Percentiles rank a stretch among this genome's conserved stretches.
Conservation (phyloP, 2,329 filamentous ascomycete genomes). For the Aureobasidium sp. region DNA sequence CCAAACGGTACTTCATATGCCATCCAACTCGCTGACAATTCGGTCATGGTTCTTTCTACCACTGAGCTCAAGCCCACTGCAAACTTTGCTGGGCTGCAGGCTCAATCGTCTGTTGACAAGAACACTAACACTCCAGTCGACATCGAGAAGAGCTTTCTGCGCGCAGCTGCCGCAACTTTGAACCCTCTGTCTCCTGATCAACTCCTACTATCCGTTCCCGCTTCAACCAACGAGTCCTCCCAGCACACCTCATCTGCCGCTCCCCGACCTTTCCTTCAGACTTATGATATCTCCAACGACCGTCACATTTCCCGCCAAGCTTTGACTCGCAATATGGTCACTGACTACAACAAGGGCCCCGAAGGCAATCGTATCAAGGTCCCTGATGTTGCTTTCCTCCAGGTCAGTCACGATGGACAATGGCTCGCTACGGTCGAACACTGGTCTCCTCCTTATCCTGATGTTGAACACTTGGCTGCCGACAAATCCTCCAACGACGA, state of each 20-base stretch:
- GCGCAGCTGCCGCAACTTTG: constrained; percentile 28
- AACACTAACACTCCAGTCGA: constrained; percentile 30
- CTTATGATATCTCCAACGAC: constrained; percentile 73
- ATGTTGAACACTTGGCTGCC: constrained; percentile 51
- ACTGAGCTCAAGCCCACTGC: constrained; percentile 77
- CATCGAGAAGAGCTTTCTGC: constrained; percentile 12
- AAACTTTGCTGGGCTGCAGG: constrained; percentile 76
- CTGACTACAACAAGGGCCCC: constrained; percentile 66
- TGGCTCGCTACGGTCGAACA: constrained; percentile 92
- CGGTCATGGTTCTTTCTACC: constrained; percentile 80
- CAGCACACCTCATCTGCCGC: constrained; percentile 22
- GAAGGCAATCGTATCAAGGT: constrained; percentile 65
- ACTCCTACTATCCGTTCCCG: constrained; percentile 41
- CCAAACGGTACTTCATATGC: constrained; percentile 72
- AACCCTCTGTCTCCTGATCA: constrained; percentile 34
- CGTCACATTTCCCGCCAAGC: constrained; percentile 80
- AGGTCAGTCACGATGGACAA: constrained; percentile 69
- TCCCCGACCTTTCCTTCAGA: constrained; percentile 62
- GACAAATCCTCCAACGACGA: constrained; percentile 30
- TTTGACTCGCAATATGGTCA: constrained; percentile 77
- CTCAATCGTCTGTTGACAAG: constrained; percentile 18
- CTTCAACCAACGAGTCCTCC: constrained; percentile 15
- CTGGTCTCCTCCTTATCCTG: constrained; percentile 68
- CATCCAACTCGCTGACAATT: constrained; percentile 84
- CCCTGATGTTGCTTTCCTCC: constrained; percentile 66